phyloP scores from a whole-genome alignment of 805 yeast genomes.

The Clavispora santaluciae region DNA sequence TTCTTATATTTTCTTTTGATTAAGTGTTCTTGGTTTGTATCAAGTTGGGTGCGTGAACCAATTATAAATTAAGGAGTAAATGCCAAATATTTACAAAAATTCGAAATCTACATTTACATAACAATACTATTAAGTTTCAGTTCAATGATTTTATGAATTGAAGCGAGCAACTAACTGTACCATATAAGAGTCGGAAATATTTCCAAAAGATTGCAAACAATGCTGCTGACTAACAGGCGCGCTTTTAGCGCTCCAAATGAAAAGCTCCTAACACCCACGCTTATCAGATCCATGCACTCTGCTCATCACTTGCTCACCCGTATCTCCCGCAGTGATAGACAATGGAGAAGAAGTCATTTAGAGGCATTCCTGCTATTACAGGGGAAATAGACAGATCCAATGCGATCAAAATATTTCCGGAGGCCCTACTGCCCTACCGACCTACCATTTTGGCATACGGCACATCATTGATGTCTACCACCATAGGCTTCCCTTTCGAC shows the following conservation, averaged over 20 bases:
- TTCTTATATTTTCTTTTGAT: no score
- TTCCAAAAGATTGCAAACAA: no score
- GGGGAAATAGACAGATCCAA: conserved; percentile 44
- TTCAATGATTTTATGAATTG: no score
- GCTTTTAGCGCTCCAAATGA: not conserved
- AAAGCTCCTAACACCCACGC: not conserved
- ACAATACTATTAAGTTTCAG: no score
- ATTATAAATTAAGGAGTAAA: no score
- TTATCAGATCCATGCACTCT: not conserved
- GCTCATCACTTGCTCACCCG: not conserved
- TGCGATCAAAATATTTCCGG: conserved; percentile 49
- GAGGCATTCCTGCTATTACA: conserved; percentile 53
- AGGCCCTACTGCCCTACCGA: conserved; percentile 44
- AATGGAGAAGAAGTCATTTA: not conserved
- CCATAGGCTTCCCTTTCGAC: conserved; percentile 79
- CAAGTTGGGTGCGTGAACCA: no score
- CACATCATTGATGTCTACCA: conserved; percentile 58
- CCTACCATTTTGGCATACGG: conserved; percentile 59
- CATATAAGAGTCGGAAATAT: no score
- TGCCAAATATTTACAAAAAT: no score
- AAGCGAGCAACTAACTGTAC: no score
- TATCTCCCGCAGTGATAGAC: not conserved
- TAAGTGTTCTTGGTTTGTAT: no score
- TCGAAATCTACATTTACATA: no score
- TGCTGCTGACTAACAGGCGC: conserved; percentile 1